Conservation (phyloP, 192 early-diverging fungal species). For the Coemansia sp. region DNA sequence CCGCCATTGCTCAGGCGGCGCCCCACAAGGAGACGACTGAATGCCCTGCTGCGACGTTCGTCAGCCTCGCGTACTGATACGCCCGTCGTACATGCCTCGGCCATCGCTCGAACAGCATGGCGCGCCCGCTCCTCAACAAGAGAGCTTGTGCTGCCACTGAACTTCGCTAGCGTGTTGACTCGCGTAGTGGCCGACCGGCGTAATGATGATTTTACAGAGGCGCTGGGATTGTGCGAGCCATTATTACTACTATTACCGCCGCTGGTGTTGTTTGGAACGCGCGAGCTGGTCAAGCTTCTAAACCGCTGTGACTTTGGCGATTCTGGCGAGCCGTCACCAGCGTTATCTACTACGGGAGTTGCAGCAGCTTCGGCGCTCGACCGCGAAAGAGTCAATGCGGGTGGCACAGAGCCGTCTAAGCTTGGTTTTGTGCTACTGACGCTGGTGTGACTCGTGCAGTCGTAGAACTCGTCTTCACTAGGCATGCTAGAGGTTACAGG, state of each 20-base stretch:
- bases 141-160: neutral
- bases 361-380: slow-evolving; percentile 4
- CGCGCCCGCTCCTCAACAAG: slow-evolving; percentile 49
- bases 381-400: neutral
- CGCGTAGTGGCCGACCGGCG: slow-evolving; percentile 39
- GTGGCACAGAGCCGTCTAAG: slow-evolving; percentile 6
- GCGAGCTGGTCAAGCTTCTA: slow-evolving; percentile 32
- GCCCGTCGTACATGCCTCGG: slow-evolving; percentile 46
- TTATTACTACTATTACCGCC: neutral
- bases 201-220: slow-evolving; percentile 10
- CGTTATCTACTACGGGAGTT: neutral
- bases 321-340: neutral
- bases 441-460: slow-evolving; percentile 32
- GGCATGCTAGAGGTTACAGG: neutral
- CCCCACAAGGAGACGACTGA: slow-evolving; percentile 30
- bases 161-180: neutral
- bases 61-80: slow-evolving; percentile 38
- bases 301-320: slow-evolving; percentile 19
- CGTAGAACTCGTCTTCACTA: slow-evolving; percentile 47
- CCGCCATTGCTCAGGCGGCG: slow-evolving; percentile 7
- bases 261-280: slow-evolving; percentile 7
- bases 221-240: neutral
- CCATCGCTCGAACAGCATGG: slow-evolving; percentile 44
- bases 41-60: slow-evolving; percentile 24
- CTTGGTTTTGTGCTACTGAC: slow-evolving; percentile 31